These are phyloP conservation scores for Sclerotinia subarctica DNA, from an alignment of 2,329 filamentous ascomycete genomes.

Conservation along the genomic window DNA sequence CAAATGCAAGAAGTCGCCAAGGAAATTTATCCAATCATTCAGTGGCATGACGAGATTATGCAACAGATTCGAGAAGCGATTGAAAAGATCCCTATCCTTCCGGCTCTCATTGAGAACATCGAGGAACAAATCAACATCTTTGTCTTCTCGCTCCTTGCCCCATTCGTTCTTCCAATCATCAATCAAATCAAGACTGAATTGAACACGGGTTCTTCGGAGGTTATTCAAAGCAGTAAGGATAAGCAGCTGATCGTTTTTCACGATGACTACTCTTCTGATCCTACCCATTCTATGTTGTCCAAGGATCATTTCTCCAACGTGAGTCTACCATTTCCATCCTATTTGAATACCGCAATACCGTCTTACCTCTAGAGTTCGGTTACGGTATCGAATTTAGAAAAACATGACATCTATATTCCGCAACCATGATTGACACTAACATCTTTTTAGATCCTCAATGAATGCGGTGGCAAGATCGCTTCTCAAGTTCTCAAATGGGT, in stretches of 20 bases:
- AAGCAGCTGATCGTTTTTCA: conserved; percentile 86
- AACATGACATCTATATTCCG: no score
- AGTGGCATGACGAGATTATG: conserved; percentile 88
- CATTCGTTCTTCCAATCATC: conserved; percentile 82
- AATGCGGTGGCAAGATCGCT: conserved; percentile 79
- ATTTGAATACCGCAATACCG: neutral
- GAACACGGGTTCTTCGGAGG: conserved; percentile 77
- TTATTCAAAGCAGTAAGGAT: conserved; percentile 78
- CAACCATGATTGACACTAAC: neutral
- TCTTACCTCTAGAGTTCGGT: neutral
- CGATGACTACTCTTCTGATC: conserved; percentile 72
- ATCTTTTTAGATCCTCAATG: conserved; percentile 62
- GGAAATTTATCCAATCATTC: conserved; percentile 83
- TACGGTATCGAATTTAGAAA: neutral
- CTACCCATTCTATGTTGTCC: conserved; percentile 92
- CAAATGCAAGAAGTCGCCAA: conserved; percentile 70
- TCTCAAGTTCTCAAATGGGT: conserved; percentile 78
- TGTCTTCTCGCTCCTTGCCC: conserved; percentile 87
- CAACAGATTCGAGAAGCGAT: conserved; percentile 73
- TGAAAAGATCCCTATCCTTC: conserved; percentile 80
- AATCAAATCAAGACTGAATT: conserved; percentile 84
- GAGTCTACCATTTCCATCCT: conserved; percentile 8
- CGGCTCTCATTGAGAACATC: conserved; percentile 79
- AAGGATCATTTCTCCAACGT: conserved; percentile 78
- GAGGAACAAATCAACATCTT: conserved; percentile 86